Evolutionary conservation across 148 eudicot genomes (phyloP), one percentile per base, ranked within the genome.

Genomic region (Vaccinium darrowii): DNA sequence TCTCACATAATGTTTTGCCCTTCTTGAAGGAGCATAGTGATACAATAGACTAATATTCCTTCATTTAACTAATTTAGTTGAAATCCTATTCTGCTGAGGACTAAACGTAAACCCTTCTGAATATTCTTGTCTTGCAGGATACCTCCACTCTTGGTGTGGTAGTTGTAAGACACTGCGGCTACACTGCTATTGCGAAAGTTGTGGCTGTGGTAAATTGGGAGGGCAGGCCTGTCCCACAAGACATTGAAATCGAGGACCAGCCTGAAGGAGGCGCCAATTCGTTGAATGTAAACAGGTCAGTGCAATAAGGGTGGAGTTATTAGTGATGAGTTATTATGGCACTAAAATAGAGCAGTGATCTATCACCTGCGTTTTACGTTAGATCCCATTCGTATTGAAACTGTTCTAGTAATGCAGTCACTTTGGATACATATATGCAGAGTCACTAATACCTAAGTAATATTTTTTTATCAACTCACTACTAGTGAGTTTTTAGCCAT

Each of bases 241-340:
- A 91, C 78, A 90, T 87, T 77, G 98, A 91, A 63, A 58, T 89
- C 88, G 91, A 90, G 88, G 94, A 95, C 88, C 99, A 95, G 90
- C 93, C 94, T 62, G 98, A 97, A 88, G 99, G 99, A 56, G 99
- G 99, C 57, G 98, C 99, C 21, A 90, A 92, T 90, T 97, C 99
- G 80, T 98, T 97, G 79, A 97, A 97, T 90, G 92, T 97, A 81
- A 94, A 97, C 91, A 97, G 99, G 99, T 95, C 82, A 71, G 93
- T 87, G 63, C 69, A 58, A 54, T 73, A 76, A 53, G 73, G 75
- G n/a, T 65, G 25, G 74, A 21, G 52, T 63, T 49, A 43, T 21
- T 75, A 27, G 19, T 30, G 11, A 57, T 74, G 86, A 69, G 65
- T 85, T 4, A 18, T 69, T 51, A 16, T 82, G 76, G 83, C 49